Evolutionary conservation across 2,329 filamentous ascomycete species (phyloP).

Genomic region (Monilinia fructigena): DNA sequence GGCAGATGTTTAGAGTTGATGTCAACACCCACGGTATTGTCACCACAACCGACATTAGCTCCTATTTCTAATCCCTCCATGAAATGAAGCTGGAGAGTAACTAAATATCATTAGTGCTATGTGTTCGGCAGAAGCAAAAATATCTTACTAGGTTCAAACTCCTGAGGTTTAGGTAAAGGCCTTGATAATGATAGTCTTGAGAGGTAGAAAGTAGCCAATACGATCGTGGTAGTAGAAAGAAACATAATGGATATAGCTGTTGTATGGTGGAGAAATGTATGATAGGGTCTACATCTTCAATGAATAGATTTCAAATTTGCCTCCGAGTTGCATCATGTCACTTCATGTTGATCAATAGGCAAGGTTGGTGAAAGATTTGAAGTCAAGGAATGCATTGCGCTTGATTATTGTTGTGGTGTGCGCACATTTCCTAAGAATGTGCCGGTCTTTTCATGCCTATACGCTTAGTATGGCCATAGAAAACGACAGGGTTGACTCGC

Average conservation of each 20-base stretch:
- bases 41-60: background rate
- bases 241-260: background rate
- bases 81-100: background rate
- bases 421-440: background rate
- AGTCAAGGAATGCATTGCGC: conserved; percentile 11
- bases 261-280: background rate
- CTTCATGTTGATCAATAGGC: conserved; percentile 7
- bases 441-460: background rate
- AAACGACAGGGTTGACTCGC: background rate
- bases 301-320: background rate
- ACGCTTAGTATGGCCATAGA: background rate
- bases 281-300: background rate
- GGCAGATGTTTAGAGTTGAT: background rate
- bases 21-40: background rate
- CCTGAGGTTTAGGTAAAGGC: background rate
- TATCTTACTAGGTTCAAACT: conserved; percentile 1
- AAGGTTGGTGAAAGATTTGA: background rate
- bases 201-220: conserved; percentile 7
- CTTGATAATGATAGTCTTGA: conserved; percentile 1
- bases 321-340: conserved; percentile 7
- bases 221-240: background rate
- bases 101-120: background rate
- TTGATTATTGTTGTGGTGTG: background rate
- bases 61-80: background rate
- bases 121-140: background rate